Conservation (phyloP, 805 yeast genomes). For the Suhomyces xylopsoci region DNA sequence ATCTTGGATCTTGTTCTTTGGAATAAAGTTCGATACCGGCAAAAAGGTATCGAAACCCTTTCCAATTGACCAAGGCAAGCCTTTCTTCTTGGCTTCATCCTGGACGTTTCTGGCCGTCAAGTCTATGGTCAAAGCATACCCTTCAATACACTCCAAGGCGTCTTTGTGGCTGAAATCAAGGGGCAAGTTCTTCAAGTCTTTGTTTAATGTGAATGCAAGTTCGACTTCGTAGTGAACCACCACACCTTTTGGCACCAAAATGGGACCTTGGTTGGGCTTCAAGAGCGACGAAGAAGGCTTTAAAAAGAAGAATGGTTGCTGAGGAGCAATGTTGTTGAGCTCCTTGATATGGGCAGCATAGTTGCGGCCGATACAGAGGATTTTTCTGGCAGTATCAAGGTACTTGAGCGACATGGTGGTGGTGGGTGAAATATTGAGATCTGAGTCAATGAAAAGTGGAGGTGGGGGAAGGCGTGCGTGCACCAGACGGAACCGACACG, state of each 20-base stretch:
- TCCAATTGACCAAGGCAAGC: constrained; percentile 94
- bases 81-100: constrained; percentile 88
- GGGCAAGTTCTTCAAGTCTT: constrained; percentile 58
- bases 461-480: background rate
- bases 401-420: constrained; percentile 36
- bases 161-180: constrained; percentile 59
- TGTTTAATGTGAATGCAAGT: constrained; percentile 72
- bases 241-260: constrained; percentile 78
- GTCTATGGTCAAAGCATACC: constrained; percentile 88
- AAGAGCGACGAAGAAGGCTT: constrained; percentile 84
- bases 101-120: constrained; percentile 96
- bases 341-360: constrained; percentile 96
- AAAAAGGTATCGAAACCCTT: constrained; percentile 96
- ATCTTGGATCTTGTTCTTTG: constrained; percentile 62
- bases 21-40: constrained; percentile 76
- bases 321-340: constrained; percentile 75
- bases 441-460: background rate
- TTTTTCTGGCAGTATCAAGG: constrained; percentile 64
- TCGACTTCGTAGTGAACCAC: constrained; percentile 91
- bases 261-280: constrained; percentile 59
- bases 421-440: background rate
- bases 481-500: background rate
- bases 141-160: constrained; percentile 76
- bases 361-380: constrained; percentile 94
- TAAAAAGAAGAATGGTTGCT: constrained; percentile 86